Base-by-base conservation (phyloP, 1,284 basidiomycete genomes). In the Polyporus tsugae region DNA sequence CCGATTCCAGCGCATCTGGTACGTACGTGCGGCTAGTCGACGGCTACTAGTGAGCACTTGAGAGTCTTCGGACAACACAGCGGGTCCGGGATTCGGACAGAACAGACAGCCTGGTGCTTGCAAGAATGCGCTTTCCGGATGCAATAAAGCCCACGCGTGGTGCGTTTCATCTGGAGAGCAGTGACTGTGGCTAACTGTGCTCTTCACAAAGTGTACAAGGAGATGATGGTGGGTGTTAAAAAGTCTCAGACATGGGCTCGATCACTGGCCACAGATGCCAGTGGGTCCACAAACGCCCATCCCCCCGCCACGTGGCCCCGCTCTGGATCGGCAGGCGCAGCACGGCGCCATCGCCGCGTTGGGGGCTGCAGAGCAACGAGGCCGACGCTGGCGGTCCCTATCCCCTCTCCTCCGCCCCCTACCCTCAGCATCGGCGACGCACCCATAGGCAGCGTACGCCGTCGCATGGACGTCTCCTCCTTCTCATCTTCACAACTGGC, bases 281-380 rank as follows among this genome's bases (percentile, higher is more conserved):
- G n/a, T n/a, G 62, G 35, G 55, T n/a, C 38, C 52, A 64, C 55
- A 59, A 39, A 62, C 60, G 65, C 65, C 60, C 53, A 59, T 59
- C 19, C 33, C 33, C 9, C 29, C 2, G 59, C 64, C 71, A 72
- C 71, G 71, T 72, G 71, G 63, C 38, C 46, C 38, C 62, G 63
- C 46, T 49, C 46, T 25, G 22, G 22, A 44, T 60, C 49, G 62
- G 62, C 66, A 42, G 64, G 64, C 66, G 67, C 64, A 64, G 65
- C 60, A 69, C 71, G 69, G 69, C 71, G 71, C 71, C 65, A 69
- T 41, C 67, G 65, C 69, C 69, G 71, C 71, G 71, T 69, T 72
- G 71, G 60, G 69, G 53, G 60, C 62, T 58, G 25, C 60, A 57
- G 67, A 66, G 60, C 57, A 66, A 42, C 62, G 53, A 63, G 63